phyloP scores from a whole-genome alignment of 2,329 filamentous ascomycete species.

The Alternaria sp. region DNA sequence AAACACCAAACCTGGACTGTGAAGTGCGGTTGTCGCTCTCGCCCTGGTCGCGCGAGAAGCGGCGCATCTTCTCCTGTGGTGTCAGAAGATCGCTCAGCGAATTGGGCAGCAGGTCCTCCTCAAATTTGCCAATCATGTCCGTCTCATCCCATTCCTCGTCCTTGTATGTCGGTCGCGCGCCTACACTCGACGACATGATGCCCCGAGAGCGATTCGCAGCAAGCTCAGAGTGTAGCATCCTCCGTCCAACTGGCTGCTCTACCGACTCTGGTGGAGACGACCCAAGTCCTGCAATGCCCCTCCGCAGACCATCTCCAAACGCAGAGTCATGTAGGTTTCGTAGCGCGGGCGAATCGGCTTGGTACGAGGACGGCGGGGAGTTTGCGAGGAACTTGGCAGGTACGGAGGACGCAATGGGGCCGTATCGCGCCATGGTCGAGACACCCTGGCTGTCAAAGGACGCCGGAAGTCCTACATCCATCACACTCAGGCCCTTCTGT shows the following conservation, averaged over 20 bases:
- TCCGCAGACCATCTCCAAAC: constrained; percentile 73
- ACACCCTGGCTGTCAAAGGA: constrained; percentile 97
- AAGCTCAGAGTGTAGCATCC: constrained; percentile 67
- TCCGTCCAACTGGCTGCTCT: constrained; percentile 68
- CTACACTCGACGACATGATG: constrained; percentile 66
- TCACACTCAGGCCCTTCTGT: constrained; percentile 78
- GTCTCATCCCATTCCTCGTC: constrained; percentile 61
- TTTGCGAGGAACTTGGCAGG: constrained; percentile 91
- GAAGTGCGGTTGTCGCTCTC: constrained; percentile 56
- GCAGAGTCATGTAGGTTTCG: constrained; percentile 69
- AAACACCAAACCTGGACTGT: constrained; percentile 58
- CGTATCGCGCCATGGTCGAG: constrained; percentile 87
- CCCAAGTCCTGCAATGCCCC: constrained; percentile 37
- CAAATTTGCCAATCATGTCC: constrained; percentile 71
- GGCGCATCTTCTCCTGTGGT: constrained; percentile 65
- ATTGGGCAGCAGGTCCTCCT: constrained; percentile 86
- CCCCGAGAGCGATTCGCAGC: constrained; percentile 62
- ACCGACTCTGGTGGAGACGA: constrained; percentile 66
- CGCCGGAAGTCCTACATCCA: constrained; percentile 89
- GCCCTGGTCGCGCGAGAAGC: constrained; percentile 64
- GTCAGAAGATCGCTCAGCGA: constrained; percentile 68
- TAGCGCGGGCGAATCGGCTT: constrained; percentile 65
- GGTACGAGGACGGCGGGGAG: constrained; percentile 72
- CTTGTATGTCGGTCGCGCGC: constrained; percentile 53
- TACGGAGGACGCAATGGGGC: constrained; percentile 88